Evolutionary conservation across 225 moss, liverwort and hornwort genomes (phyloP).

Genomic region (Marchantia paleacea): DNA sequence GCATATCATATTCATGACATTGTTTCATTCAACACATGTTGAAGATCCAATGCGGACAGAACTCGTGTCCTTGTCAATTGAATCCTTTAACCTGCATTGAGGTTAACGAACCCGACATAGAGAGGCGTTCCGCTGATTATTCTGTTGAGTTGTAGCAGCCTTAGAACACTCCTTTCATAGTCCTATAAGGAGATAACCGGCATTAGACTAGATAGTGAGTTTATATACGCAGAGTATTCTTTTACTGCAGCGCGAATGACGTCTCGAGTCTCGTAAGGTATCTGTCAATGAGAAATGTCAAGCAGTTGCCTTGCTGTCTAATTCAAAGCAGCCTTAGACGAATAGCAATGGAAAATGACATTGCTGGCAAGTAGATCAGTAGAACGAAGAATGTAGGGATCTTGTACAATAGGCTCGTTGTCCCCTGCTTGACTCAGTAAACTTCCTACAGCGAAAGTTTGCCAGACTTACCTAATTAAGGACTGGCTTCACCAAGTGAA

Average conservation of each 20-base stretch:
- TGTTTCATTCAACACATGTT: neutral
- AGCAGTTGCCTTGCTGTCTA: neutral
- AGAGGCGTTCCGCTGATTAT: neutral
- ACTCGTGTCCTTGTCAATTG: conserved; percentile 24
- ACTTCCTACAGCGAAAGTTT: conserved; percentile 2
- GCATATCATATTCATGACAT: neutral
- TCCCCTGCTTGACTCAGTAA: conserved; percentile 15
- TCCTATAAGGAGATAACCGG: neutral
- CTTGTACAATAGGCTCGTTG: conserved; percentile 35
- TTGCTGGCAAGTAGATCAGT: conserved; percentile 1
- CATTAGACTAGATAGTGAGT: neutral
- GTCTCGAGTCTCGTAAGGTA: too few species aligned
- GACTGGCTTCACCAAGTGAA: neutral
- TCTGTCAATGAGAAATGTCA: conserved; percentile 1
- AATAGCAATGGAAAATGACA: neutral
- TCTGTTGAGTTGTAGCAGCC: neutral
- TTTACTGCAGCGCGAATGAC: neutral
- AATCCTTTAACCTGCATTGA: neutral
- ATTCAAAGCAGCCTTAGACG: neutral
- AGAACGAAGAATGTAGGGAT: conserved; percentile 25
- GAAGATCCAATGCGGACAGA: conserved; percentile 18
- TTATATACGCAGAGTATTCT: neutral
- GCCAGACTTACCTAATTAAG: conserved; percentile 1
- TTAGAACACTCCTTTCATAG: neutral
- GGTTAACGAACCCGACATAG: neutral